These are phyloP conservation scores for Bonia amplexicaulis DNA, from an alignment of 176 grass and related monocot species.

Conservation along the genomic window DNA sequence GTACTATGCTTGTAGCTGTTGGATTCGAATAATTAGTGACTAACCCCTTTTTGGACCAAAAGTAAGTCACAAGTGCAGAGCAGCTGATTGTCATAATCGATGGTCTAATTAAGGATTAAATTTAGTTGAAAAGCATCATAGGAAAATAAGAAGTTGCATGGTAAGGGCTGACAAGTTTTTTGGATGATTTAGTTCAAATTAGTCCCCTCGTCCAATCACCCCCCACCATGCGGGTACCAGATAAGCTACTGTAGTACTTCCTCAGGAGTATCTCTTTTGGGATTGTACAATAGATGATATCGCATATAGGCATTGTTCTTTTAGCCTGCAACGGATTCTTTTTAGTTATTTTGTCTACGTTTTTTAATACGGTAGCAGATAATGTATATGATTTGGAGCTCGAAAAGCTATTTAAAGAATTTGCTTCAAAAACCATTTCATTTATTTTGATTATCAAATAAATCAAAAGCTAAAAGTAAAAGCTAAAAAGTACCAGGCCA, in stretches of 20 bases:
- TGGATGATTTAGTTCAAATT: neutral
- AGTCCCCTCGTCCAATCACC: neutral
- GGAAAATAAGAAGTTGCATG: neutral
- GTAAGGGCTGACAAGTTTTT: neutral
- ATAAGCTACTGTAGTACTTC: neutral
- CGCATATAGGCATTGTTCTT: too few species aligned
- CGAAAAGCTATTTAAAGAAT: too few species aligned
- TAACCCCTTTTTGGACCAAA: neutral
- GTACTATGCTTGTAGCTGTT: neutral
- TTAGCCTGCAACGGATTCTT: too few species aligned
- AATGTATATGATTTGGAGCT: rapidly evolving
- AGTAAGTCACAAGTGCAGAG: neutral
- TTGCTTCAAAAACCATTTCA: rapidly evolving
- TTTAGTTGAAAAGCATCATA: neutral
- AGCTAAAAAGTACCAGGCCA: too few species aligned
- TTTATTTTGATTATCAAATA: too few species aligned
- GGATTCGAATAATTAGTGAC: neutral
- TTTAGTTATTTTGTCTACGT: too few species aligned
- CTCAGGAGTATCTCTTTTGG: neutral
- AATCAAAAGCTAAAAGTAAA: too few species aligned
- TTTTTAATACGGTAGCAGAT: too few species aligned
- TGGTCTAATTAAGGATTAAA: neutral
- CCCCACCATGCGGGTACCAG: too few species aligned
- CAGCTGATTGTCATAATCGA: neutral
- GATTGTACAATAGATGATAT: too few species aligned